Conservation (phyloP, 2,329 filamentous ascomycete genomes). For the Claviceps sp. region DNA sequence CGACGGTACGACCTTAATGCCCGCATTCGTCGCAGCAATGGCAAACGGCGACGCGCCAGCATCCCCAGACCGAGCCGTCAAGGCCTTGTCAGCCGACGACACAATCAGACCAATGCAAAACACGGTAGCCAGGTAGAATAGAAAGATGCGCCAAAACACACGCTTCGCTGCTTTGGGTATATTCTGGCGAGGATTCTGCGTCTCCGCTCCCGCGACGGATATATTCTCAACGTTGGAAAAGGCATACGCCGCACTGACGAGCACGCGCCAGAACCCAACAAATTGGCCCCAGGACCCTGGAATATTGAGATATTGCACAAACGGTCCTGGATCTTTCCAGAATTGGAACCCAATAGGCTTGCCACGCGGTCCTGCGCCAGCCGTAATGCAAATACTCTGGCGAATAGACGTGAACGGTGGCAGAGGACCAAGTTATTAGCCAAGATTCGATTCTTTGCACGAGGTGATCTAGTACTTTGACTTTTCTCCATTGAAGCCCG, state of each 20-base stretch:
- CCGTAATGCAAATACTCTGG: conserved; percentile 6
- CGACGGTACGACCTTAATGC: conserved; percentile 34
- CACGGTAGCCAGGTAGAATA: conserved; percentile 39
- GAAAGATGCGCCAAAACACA: conserved; percentile 39
- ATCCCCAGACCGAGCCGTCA: conserved; percentile 19
- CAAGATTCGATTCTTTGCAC: neutral
- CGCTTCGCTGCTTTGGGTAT: conserved; percentile 39
- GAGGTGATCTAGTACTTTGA: too few species aligned
- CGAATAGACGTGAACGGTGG: neutral
- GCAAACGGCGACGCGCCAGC: conserved; percentile 35
- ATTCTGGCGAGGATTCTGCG: conserved; percentile 31
- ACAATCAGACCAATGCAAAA: conserved; percentile 39
- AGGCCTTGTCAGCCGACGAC: conserved; percentile 22
- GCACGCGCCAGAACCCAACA: conserved; percentile 25
- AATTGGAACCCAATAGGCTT: conserved; percentile 48
- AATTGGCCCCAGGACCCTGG: conserved; percentile 38
- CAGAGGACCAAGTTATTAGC: neutral
- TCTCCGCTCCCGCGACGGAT: conserved; percentile 32
- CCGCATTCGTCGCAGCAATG: conserved; percentile 35
- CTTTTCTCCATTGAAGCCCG: too few species aligned
- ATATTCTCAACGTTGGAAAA: conserved; percentile 40
- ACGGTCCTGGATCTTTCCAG: conserved; percentile 45
- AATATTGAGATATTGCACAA: conserved; percentile 31
- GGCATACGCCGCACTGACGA: conserved; percentile 26
- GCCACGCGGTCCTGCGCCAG: conserved; percentile 16